Base-by-base conservation (phyloP, 1,284 basidiomycete species). In the Neonothopanus nambi region DNA sequence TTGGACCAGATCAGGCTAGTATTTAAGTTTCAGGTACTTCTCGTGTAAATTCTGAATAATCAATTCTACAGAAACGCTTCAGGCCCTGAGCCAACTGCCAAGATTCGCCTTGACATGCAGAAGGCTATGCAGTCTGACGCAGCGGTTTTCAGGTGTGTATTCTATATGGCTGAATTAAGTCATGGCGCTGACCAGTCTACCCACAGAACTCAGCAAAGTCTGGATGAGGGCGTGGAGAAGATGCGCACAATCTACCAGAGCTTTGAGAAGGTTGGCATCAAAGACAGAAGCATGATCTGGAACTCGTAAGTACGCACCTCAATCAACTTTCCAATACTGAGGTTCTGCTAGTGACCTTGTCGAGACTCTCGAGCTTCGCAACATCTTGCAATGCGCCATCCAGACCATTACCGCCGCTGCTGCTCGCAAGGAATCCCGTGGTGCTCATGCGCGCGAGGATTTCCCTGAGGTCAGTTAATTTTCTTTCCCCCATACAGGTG, bases 221-320 rank as follows among this genome's bases (percentile, higher is more conserved):
- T 99, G 58, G 95, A 98, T 65, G 87, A 96, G 65, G 97, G 97
- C 76, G 93, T 97, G 39, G 64, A 81, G 70, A 95, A 94, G 77
- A 81, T 99, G 68, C 81, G 81, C 59, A 78, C 84, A 54, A 93
- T 98, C 61, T 95, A 93, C 79, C 84, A 89, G 65, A 90, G 82
- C 68, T 99, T 87, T 74, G 82, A 90, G 62, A 82, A 97, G 49
- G 89, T 99, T 62, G 91, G 94, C 58, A 91, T 98, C 77, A 96
- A 96, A 79, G 97, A 99, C 75, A 84, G 96, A 67, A 93, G 91
- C 70, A 92, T 98, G 93, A 97, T 99, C 75, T 98, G 96, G 97
- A 97, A 97, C 77, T 91, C 92, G 92, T 95, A 59, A 21, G 12
- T 6, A 12, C 18, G 21, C 8, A 41, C n/a, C 26, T 39, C 21